Evolutionary conservation across 2,329 filamentous ascomycete genomes (phyloP), one percentile per base, ranked within the genome.

Genomic region (Trichoderma afroharzianum): DNA sequence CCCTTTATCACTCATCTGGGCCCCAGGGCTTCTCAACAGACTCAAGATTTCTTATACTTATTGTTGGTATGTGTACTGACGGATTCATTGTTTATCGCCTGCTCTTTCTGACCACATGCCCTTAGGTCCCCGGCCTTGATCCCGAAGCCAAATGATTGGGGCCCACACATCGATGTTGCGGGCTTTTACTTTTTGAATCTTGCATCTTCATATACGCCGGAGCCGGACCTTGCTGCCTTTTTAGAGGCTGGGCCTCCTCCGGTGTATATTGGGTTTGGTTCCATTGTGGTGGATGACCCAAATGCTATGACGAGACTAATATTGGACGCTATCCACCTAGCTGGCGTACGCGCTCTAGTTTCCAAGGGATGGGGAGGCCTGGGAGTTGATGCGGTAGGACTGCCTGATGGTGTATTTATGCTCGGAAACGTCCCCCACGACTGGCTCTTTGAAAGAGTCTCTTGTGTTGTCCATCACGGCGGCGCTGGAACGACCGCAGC

Each of bases 301-400:
- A 88, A 92, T 71, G 88, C 83, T 0, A 87, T 95, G 80, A 95
- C 93, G 0, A 82, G 85, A 24, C 85, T 91, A 71, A 91, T 95
- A 8, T 93, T 95, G 70, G 89, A 92, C 15, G 92, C 93, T 1
- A 85, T 94, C 3, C 83, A 85, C 66, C 84, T 86, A 11, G 86
- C 90, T 0, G 92, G 92, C 1, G 87, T 93, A n/a, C 86, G 94
- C 71, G 94, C 93, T 2, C 82, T 97, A 1, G 91, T 97, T 1
- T 95, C 93, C 0, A 94, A 95, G 77, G 94, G 94, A 18, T 97
- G 94, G 94, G 93, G 94, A 63, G 93, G 93, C 0, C 85, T 97
- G 8, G 94, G 93, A 33, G 91, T 88, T 0, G 92, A 94, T 76
- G 84, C 89, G 36, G 79, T 92, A 4, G 87, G 87, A 1, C 81